Conservation (phyloP, 768 basidiomycete species). For the Nidula microcarpa region DNA sequence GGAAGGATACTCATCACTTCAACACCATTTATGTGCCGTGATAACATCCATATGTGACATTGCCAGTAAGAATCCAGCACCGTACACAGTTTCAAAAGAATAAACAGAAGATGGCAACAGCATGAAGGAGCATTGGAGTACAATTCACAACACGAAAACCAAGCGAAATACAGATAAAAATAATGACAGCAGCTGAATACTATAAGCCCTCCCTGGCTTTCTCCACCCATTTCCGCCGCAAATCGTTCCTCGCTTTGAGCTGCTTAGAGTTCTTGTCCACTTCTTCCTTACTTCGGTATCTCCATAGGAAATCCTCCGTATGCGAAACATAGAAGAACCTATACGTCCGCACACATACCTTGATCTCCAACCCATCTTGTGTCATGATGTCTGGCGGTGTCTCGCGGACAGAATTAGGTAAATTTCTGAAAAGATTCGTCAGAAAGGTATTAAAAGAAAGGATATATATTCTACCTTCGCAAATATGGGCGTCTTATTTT, state of each 20-base stretch:
- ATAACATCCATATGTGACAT: too few relatives aligned
- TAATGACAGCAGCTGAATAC: background rate
- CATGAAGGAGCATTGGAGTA: background rate
- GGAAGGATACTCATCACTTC: too few relatives aligned
- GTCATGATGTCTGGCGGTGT: conserved; percentile 42
- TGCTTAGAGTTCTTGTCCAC: conserved; percentile 23
- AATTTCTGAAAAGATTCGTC: conserved; percentile 28
- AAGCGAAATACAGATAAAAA: background rate
- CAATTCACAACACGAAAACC: background rate
- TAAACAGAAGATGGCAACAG: background rate
- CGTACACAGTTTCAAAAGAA: background rate
- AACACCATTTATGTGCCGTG: too few relatives aligned
- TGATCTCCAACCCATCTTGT: conserved; percentile 70
- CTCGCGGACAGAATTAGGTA: conserved; percentile 29
- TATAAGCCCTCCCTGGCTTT: conserved; percentile 3
- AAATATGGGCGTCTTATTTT: conserved; percentile 62
- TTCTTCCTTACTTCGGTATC: conserved; percentile 37
- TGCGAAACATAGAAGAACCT: conserved; percentile 74
- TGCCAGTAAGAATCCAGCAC: too few relatives aligned
- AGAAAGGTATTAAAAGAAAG: background rate
- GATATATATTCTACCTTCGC: conserved; percentile 41
- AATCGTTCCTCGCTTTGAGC: conserved; percentile 24
- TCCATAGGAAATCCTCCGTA: conserved; percentile 64
- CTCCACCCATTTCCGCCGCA: conserved; percentile 35
- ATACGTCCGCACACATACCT: conserved; percentile 81